Evolutionary conservation across 2,329 filamentous ascomycete species (phyloP), one percentile per base, ranked within the genome.

Genomic region (Talaromyces sp.): DNA sequence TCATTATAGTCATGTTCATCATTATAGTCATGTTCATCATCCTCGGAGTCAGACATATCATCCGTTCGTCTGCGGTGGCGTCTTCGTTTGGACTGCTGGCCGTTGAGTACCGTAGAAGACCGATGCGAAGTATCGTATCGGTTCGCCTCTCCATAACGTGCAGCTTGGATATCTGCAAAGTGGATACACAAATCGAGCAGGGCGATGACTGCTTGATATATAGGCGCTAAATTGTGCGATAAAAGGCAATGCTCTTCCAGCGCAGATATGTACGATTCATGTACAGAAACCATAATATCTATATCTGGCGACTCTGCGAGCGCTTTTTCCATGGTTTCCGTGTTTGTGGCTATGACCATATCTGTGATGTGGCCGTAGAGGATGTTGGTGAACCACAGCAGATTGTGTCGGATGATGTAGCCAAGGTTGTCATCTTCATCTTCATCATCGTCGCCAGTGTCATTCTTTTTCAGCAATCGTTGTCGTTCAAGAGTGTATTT

Each of bases 351-450:
- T 0, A 96, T 82, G 1, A 93, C 90, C 1, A 92, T 83, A 16
- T 87, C 89, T 3, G 88, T 88, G 4, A 96, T 79, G 72, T 97
- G 95, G 9, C 88, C 88, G 71, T 92, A 89, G 1, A 97, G 72
- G 0, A 85, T 87, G 68, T 88, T 89, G 68, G 86, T 85, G 76
- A 96, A 94, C 90, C 91, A 94, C 11, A 93, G 79, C 3, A 96
- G 82, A 59, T 85, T 87, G 35, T 88, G 86, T 43, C 91, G 87
- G 9, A 94, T 79, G 37, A 74, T 74, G 65, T 77, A 79, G 47
- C 77, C 77, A 14, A 77, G 63, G 60, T 76, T 62, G 50, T 80
- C 75, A 39, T 74, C 73, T 71, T 74, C 48, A n/a, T n/a, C 72
- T 68, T 76, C 77, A 65, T 62, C 41, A 11, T 24, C 82, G 70